These are phyloP conservation scores for Magnolia kwangsiensis DNA, from an alignment of 164 flowering plant genomes.

Conservation along the genomic window DNA sequence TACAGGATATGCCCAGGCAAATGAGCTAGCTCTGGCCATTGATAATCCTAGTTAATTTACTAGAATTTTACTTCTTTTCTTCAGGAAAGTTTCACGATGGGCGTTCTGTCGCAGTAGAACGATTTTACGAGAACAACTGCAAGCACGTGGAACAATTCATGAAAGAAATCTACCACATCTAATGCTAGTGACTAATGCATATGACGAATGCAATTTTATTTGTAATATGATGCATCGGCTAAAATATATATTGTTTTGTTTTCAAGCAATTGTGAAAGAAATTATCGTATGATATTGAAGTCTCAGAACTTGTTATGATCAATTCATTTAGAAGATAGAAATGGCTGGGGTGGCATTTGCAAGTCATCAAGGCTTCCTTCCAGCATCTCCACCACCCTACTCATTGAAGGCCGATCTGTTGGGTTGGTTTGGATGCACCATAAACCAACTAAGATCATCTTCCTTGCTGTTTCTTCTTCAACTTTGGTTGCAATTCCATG, in stretches of 20 bases:
- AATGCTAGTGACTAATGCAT: constrained; percentile 10
- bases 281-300: no score
- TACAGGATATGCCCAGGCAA: no score
- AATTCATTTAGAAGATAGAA: not conserved
- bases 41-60: no score
- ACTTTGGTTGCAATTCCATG: not conserved
- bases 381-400: constrained; percentile 7
- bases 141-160: no score
- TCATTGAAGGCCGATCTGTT: constrained; percentile 1
- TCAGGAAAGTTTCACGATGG: no score
- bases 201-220: no score
- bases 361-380: constrained; percentile 4
- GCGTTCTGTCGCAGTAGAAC: no score
- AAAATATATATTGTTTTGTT: no score
- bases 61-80: no score
- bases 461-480: constrained; percentile 1
- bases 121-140: no score
- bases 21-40: no score
- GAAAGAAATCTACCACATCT: constrained; percentile 11
- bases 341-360: constrained; percentile 8
- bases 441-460: constrained; percentile 7
- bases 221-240: not conserved
- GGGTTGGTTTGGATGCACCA: constrained; percentile 12
- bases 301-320: not conserved
- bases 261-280: no score